Evolutionary conservation across 2,329 filamentous ascomycete species (phyloP).

Genomic region (Fusarium torreyae): DNA sequence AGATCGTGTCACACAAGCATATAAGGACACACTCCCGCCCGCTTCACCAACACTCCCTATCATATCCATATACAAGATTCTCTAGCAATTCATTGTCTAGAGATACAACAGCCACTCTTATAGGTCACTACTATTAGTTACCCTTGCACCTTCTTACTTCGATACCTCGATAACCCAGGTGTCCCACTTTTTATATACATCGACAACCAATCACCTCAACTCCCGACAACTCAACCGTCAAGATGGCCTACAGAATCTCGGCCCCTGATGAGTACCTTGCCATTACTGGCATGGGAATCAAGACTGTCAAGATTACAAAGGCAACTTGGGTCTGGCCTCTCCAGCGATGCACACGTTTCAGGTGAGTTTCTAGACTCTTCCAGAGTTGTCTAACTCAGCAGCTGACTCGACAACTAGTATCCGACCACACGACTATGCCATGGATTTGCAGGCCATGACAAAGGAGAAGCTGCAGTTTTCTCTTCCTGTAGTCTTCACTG

Average conservation of each 20-base stretch:
- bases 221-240: conserved; percentile 7
- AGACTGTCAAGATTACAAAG: conserved; percentile 83
- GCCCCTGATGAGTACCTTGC: conserved; percentile 88
- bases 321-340: conserved; percentile 80
- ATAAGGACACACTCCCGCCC: conserved; percentile 21
- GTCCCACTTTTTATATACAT: background rate
- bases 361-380: conserved; percentile 8
- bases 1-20: conserved; percentile 16
- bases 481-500: conserved; percentile 87
- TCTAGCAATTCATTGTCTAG: conserved; percentile 20
- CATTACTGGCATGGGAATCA: conserved; percentile 84
- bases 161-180: background rate
- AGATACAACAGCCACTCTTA: conserved; percentile 23
- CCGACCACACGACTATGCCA: conserved; percentile 84
- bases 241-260: conserved; percentile 77
- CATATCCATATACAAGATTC: conserved; percentile 3
- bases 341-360: conserved; percentile 74
- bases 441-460: conserved; percentile 90
- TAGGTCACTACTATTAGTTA: background rate
- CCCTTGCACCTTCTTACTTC: background rate
- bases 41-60: conserved; percentile 10
- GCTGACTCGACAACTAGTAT: conserved; percentile 60
- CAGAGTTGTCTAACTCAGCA: background rate
- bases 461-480: conserved; percentile 88
- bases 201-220: background rate